These are phyloP conservation scores for Cyclospora cayetanensis DNA, from an alignment of 169 alveolate species.

Conservation along the genomic window DNA sequence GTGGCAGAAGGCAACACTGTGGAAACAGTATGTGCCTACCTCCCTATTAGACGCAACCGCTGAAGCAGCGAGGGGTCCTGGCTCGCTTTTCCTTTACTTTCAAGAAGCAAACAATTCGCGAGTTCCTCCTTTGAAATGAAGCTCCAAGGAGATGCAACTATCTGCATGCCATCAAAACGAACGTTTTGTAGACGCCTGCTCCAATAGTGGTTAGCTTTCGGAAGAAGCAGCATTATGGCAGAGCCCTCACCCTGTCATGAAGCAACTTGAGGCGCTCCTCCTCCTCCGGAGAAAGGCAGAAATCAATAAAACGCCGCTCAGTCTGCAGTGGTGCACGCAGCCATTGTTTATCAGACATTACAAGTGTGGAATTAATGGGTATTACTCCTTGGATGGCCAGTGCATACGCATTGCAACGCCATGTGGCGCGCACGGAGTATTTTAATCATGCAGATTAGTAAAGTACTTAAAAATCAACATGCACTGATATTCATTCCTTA, in stretches of 20 bases:
- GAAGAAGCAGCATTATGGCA: neutral
- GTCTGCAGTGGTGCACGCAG: conserved; percentile 29
- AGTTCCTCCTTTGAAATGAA: conserved; percentile 14
- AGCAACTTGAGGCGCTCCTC: conserved; percentile 8
- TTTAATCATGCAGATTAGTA: too few relatives aligned
- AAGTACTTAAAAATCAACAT: too few relatives aligned
- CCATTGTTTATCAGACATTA: too few relatives aligned
- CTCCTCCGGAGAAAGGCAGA: conserved; percentile 58
- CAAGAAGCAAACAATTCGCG: conserved; percentile 15
- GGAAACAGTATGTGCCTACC: neutral
- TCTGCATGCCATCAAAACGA: conserved; percentile 11
- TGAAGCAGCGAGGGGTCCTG: neutral
- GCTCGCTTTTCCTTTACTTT: neutral
- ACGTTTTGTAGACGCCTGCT: neutral
- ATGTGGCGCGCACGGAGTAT: too few relatives aligned
- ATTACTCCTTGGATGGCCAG: too few relatives aligned
- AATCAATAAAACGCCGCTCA: conserved; percentile 31
- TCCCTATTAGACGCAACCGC: neutral
- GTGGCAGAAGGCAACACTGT: neutral
- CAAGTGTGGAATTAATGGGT: too few relatives aligned
- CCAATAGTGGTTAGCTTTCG: neutral
- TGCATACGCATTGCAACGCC: too few relatives aligned
- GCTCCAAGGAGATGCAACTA: conserved; percentile 34
- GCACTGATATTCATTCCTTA: too few relatives aligned
- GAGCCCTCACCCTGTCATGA: conserved; percentile 39